phyloP scores from a whole-genome alignment of 1,139 yeast genomes.

The Geotrichum citri-aurantii region DNA sequence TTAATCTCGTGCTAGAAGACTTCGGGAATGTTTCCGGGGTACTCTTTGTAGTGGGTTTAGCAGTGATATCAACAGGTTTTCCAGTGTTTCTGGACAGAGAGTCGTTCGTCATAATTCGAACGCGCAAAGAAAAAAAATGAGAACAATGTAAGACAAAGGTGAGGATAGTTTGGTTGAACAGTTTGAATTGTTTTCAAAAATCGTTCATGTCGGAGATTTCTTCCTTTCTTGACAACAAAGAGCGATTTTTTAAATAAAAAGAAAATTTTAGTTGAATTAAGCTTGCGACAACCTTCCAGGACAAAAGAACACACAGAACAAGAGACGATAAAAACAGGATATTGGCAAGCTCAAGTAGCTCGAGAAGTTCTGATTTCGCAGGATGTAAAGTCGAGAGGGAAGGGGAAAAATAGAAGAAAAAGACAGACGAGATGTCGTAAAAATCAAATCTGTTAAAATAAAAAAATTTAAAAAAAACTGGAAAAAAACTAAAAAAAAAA shows the following conservation, averaged over 20 bases:
- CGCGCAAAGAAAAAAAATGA: not conserved
- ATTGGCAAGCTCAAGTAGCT: not conserved
- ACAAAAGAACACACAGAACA: not conserved
- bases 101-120: constrained; percentile 2
- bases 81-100: not conserved
- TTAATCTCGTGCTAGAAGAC: not conserved
- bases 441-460: not conserved
- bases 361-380: not conserved
- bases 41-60: not conserved
- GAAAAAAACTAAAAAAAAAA: not conserved
- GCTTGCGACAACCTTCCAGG: not conserved
- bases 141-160: not conserved
- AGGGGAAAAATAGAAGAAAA: not conserved
- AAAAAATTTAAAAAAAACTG: not conserved
- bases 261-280: not conserved
- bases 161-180: not conserved
- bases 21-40: not conserved
- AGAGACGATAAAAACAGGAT: not conserved
- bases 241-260: no score
- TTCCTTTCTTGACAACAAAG: not conserved
- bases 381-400: not conserved
- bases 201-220: not conserved
- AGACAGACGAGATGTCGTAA: not conserved
- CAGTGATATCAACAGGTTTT: not conserved
- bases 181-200: not conserved